Base-by-base conservation (phyloP, 139 green algal species). In the Haematococcus lacustris region DNA sequence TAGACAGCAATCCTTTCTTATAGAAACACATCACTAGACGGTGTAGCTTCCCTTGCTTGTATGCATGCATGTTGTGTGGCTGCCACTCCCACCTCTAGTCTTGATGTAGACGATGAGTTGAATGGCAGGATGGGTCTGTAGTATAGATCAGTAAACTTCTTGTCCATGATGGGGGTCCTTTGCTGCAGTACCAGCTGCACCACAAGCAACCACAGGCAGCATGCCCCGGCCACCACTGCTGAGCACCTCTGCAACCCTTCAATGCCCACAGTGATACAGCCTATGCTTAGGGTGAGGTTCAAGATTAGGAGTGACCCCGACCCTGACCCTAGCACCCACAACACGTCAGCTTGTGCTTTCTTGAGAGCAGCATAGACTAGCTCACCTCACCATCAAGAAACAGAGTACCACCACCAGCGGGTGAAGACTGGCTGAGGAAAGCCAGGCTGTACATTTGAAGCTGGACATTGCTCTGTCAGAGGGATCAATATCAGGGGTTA, bases 371-470 rank as follows among this genome's bases (percentile, higher is more conserved):
- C 21, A 3, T 23, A n/a, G 34, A 9, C n/a, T 2, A 34, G 62
- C 73, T 65, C 43, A 84, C 78, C 51, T 85, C 72, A 5, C 75
- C 79, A 53, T 82, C 72, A 0, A 66, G 68, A 47, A 47, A 76
- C 28, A 85, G 38, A 34, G 60, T n/a, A 0, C 63, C 61, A 1
- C 79, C 79, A 30, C 70, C 75, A 7, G 70, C 30, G 1, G 66
- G 34, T 2, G 73, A 78, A 32, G 40, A 76, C 53, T 79, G 37
- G 1, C 63, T 57, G 1, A 80, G 3, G 68, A 82, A 85, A 3
- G 75, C 79, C 6, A 85, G 62, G 2, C 13, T 39, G 69, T 79
- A 82, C 76, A 85, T 82, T 5, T 82, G 32, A 3, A 85, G 63
- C 9, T 61, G 35, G 28, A 85, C 35, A 25, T 50, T 65, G 6